Conservation (phyloP, 169 alveolate genomes). For the Babesia divergens region DNA sequence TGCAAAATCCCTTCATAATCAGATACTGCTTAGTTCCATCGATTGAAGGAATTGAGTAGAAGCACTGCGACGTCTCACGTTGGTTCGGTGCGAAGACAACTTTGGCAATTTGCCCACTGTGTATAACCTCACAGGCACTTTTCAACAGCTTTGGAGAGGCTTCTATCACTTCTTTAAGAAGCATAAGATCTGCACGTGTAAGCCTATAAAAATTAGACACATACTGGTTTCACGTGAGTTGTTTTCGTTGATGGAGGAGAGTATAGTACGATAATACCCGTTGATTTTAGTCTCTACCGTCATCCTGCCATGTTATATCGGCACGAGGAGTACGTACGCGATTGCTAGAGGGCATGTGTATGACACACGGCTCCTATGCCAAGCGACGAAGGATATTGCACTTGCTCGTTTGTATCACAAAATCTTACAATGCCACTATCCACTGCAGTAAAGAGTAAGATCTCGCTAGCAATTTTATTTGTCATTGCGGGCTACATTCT, state of each 20-base stretch:
- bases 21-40: conserved; percentile 13
- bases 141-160: conserved; percentile 3
- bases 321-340: not conserved
- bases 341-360: no score
- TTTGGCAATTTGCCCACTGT: conserved; percentile 12
- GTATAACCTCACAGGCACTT: conserved; percentile 21
- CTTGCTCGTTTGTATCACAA: not conserved
- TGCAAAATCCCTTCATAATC: conserved; percentile 41
- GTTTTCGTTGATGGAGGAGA: conserved; percentile 21
- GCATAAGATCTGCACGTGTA: conserved; percentile 13
- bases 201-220: not conserved
- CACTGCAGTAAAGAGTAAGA: not conserved
- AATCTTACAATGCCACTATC: conserved; percentile 24
- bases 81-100: conserved; percentile 1
- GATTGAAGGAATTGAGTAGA: conserved; percentile 14
- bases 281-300: not conserved
- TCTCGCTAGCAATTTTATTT: not conserved
- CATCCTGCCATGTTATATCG: not conserved
- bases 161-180: conserved; percentile 32
- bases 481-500: not conserved
- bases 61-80: conserved; percentile 7
- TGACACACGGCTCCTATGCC: no score
- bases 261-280: conserved; percentile 38
- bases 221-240: conserved; percentile 40
- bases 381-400: not conserved